phyloP scores from a whole-genome alignment of 805 yeast genomes.

The Teunomyces funiuensis region DNA sequence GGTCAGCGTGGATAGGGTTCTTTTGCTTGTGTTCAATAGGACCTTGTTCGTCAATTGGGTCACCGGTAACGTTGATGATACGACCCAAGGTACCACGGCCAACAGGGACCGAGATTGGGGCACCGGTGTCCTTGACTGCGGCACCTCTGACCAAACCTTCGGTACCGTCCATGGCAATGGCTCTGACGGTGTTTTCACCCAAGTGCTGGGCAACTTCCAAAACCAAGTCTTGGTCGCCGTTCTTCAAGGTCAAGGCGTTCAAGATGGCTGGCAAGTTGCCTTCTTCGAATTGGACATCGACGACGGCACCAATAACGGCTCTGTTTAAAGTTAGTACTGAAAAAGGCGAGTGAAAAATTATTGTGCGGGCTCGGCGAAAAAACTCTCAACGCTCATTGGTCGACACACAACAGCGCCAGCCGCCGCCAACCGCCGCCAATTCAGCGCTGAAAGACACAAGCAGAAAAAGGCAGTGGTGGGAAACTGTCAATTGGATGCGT shows the following conservation, averaged over 20 bases:
- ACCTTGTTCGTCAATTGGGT: conserved; percentile 99
- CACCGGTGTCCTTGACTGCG: conserved; percentile 88
- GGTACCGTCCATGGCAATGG: conserved; percentile 99
- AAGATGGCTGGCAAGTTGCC: conserved; percentile 96
- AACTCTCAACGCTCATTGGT: conserved; percentile 3
- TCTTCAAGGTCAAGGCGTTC: conserved; percentile 90
- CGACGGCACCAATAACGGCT: conserved; percentile 99
- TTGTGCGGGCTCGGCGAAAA: conserved; percentile 1
- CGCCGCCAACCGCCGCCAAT: neutral
- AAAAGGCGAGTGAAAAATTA: conserved; percentile 1
- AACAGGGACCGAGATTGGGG: conserved; percentile 98
- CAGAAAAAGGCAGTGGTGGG: too few species aligned
- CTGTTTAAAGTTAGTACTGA: conserved; percentile 47
- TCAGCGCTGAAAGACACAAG: too few species aligned
- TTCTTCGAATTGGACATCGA: conserved; percentile 97
- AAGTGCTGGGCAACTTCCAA: conserved; percentile 99
- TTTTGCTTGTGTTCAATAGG: conserved; percentile 89
- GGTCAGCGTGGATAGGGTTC: conserved; percentile 99
- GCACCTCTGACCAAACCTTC: conserved; percentile 99
- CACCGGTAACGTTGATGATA: conserved; percentile 97
- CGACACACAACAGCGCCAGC: neutral
- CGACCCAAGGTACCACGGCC: conserved; percentile 99
- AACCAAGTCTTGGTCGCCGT: conserved; percentile 75
- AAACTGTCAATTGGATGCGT: too few species aligned
- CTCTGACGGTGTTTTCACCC: conserved; percentile 99